phyloP scores from a whole-genome alignment of 805 yeast species.

The Wickerhamiella musiphila region DNA sequence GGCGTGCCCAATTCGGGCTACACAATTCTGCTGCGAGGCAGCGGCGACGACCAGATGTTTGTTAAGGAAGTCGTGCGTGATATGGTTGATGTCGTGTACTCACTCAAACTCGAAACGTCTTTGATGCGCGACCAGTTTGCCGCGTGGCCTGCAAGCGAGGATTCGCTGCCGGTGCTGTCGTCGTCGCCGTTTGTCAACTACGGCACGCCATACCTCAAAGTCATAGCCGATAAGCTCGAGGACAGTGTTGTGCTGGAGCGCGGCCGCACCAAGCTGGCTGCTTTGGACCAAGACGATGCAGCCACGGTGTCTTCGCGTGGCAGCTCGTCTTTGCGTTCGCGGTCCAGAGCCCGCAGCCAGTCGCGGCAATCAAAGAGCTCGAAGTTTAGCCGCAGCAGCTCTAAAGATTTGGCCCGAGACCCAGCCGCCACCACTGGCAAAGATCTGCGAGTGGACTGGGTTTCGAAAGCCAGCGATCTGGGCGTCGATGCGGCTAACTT shows the following conservation, averaged over 20 bases:
- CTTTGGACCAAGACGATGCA: no score
- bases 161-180: slow-evolving; percentile 38
- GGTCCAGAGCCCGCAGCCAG: no score
- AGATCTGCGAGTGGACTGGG: slow-evolving; percentile 1
- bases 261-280: no score
- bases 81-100: slow-evolving; percentile 60
- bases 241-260: slow-evolving; percentile 15
- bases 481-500: slow-evolving; percentile 9
- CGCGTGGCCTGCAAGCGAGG: slow-evolving; percentile 22
- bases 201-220: slow-evolving; percentile 46
- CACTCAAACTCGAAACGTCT: slow-evolving; percentile 62
- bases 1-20: slow-evolving; percentile 72
- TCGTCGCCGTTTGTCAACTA: slow-evolving; percentile 74
- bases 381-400: no score
- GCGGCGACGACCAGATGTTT: slow-evolving; percentile 40
- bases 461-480: not conserved
- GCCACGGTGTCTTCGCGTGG: no score
- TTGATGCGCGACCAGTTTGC: slow-evolving; percentile 55
- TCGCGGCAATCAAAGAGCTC: no score
- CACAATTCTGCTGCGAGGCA: slow-evolving; percentile 77
- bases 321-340: no score
- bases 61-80: slow-evolving; percentile 69
- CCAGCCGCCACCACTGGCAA: no score
- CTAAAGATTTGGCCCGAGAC: no score
- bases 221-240: slow-evolving; percentile 38